Evolutionary conservation across 1,139 yeast species (phyloP).

Genomic region (Yamadazyma sp.): DNA sequence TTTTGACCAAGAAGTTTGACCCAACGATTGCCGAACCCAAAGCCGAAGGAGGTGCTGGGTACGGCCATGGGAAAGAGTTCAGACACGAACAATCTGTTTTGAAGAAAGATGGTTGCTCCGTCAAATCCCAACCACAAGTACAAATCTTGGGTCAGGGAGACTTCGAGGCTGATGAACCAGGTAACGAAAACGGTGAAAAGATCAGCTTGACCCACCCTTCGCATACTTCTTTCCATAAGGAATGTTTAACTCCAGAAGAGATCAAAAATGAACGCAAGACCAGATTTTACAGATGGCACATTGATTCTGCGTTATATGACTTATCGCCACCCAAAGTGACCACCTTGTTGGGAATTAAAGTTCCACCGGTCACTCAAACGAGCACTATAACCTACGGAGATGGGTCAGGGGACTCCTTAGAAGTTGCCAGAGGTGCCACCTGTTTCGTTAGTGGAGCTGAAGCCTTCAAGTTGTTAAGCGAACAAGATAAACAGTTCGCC

Average conservation of each 20-base stretch:
- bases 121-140: slow-evolving; percentile 82
- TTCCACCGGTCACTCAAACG: slow-evolving; percentile 56
- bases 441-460: slow-evolving; percentile 81
- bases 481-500: slow-evolving; percentile 72
- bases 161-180: slow-evolving; percentile 65
- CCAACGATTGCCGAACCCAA: slow-evolving; percentile 60
- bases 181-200: slow-evolving; percentile 58
- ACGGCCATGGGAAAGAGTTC: slow-evolving; percentile 85
- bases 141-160: slow-evolving; percentile 84
- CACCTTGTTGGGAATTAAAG: slow-evolving; percentile 76
- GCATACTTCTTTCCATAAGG: slow-evolving; percentile 75
- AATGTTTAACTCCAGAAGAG: slow-evolving; percentile 59
- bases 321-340: slow-evolving; percentile 85
- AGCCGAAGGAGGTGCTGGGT: slow-evolving; percentile 48
- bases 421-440: slow-evolving; percentile 80
- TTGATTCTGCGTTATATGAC: slow-evolving; percentile 84
- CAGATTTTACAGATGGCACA: slow-evolving; percentile 89
- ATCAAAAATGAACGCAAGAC: slow-evolving; percentile 62
- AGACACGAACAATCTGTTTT: slow-evolving; percentile 76
- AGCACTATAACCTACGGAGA: slow-evolving; percentile 61
- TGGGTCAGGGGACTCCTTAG: slow-evolving; percentile 62
- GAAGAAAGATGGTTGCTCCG: slow-evolving; percentile 76
- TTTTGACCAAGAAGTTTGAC: slow-evolving; percentile 72
- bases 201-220: slow-evolving; percentile 77
- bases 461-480: slow-evolving; percentile 66